Percentiles rank a stretch among this genome's conserved stretches.
These are phyloP conservation scores for Curvularia sp. DNA, from an alignment of 2,329 filamentous ascomycete genomes.

Conservation along the genomic window DNA sequence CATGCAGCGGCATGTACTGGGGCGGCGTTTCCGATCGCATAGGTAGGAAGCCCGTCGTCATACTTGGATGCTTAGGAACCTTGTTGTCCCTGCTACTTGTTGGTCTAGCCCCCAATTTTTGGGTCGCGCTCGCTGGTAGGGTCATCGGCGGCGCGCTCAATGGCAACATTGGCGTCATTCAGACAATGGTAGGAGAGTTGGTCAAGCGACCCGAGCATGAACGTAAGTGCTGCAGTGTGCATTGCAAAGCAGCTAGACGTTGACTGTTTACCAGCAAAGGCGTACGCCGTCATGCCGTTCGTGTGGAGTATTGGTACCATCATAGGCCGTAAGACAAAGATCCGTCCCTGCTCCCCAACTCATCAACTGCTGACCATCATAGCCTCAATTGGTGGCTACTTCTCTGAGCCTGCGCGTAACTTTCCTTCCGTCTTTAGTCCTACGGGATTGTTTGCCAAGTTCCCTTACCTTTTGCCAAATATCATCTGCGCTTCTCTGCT, in stretches of 20 bases:
- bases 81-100: slow-evolving; percentile 83
- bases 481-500: slow-evolving; percentile 80
- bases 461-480: slow-evolving; percentile 90
- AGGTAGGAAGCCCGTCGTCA: slow-evolving; percentile 51
- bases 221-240: slow-evolving; percentile 62
- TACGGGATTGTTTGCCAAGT: slow-evolving; percentile 74
- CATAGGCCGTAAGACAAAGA: slow-evolving; percentile 63
- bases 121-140: slow-evolving; percentile 79
- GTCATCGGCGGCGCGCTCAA: slow-evolving; percentile 83
- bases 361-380: slow-evolving; percentile 28
- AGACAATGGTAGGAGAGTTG: slow-evolving; percentile 91
- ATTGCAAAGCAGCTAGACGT: slow-evolving; percentile 53
- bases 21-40: slow-evolving; percentile 51
- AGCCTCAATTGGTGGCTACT: slow-evolving; percentile 82
- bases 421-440: slow-evolving; percentile 75
- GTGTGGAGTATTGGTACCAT: slow-evolving; percentile 87
- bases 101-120: slow-evolving; percentile 82
- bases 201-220: slow-evolving; percentile 85
- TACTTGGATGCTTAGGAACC: slow-evolving; percentile 72
- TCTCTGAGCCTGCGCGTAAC: slow-evolving; percentile 77
- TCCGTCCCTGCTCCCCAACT: background rate
- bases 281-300: slow-evolving; percentile 91
- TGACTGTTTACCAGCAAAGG: slow-evolving; percentile 75
- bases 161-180: slow-evolving; percentile 78
- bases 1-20: slow-evolving; percentile 76